Evolutionary conservation across 1,139 yeast species (phyloP).

Genomic region (Petasospora fabianii): DNA sequence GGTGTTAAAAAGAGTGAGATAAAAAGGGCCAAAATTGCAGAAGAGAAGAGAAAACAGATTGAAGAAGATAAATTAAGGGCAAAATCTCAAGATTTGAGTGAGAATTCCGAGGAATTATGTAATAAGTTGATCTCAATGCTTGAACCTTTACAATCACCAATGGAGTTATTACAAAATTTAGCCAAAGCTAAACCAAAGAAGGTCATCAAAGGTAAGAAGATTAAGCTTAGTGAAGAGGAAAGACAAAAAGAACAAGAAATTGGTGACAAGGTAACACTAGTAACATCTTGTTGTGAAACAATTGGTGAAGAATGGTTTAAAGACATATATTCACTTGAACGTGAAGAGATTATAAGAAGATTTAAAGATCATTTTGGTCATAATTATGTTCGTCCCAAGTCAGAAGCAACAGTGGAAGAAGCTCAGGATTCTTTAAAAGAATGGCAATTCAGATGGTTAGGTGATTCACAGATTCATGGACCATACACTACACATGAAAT

Average conservation of each 20-base stretch:
- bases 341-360: constrained; percentile 57
- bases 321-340: constrained; percentile 50
- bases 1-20: constrained; percentile 47
- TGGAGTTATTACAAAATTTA: constrained; percentile 55
- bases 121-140: constrained; percentile 38
- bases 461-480: constrained; percentile 49
- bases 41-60: constrained; percentile 29
- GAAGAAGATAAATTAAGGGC: constrained; percentile 11
- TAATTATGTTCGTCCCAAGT: constrained; percentile 15
- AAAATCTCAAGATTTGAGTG: constrained; percentile 8
- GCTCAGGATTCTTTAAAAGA: constrained; percentile 22
- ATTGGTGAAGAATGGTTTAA: constrained; percentile 40
- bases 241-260: constrained; percentile 25
- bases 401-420: constrained; percentile 21
- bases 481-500: constrained; percentile 57
- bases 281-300: constrained; percentile 51
- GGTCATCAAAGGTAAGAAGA: constrained; percentile 12
- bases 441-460: constrained; percentile 67
- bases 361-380: constrained; percentile 50
- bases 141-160: constrained; percentile 60
- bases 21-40: constrained; percentile 42
- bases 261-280: constrained; percentile 32
- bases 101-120: constrained; percentile 31
- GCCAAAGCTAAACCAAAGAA: constrained; percentile 29
- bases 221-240: constrained; percentile 16